phyloP scores from a whole-genome alignment of 2,329 filamentous ascomycete species.

The Stromatinia cepivora region DNA sequence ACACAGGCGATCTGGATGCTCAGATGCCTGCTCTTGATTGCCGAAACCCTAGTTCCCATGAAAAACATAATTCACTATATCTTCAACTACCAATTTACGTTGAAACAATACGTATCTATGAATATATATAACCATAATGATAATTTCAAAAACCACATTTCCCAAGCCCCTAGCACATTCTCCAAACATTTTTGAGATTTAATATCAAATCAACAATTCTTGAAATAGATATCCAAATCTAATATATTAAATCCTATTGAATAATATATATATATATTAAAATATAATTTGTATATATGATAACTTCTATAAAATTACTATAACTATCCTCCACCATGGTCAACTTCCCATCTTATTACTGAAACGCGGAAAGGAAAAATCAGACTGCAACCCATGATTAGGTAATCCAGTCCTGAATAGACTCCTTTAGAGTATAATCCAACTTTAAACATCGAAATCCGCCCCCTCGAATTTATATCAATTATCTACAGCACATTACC shows the following conservation, averaged over 20 bases:
- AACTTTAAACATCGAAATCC: no score
- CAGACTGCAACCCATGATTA: background rate
- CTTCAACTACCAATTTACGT: no score
- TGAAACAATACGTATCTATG: no score
- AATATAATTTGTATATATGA: background rate
- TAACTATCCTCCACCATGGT: background rate
- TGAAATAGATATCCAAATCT: accelerated
- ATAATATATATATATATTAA: background rate
- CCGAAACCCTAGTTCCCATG: no score
- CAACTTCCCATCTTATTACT: background rate
- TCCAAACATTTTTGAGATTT: background rate
- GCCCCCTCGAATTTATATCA: no score
- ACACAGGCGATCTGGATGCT: no score
- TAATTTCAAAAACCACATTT: no score
- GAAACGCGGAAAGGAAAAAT: background rate
- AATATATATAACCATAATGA: no score
- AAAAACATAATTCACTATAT: no score
- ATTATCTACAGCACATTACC: no score
- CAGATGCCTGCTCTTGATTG: no score
- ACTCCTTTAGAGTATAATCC: background rate
- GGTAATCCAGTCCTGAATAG: background rate
- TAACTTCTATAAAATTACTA: background rate
- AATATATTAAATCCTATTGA: background rate
- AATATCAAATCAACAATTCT: background rate
- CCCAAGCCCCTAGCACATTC: no score